Conservation (phyloP, 768 basidiomycete species). For the Gloeopeniophorella convolvens region DNA sequence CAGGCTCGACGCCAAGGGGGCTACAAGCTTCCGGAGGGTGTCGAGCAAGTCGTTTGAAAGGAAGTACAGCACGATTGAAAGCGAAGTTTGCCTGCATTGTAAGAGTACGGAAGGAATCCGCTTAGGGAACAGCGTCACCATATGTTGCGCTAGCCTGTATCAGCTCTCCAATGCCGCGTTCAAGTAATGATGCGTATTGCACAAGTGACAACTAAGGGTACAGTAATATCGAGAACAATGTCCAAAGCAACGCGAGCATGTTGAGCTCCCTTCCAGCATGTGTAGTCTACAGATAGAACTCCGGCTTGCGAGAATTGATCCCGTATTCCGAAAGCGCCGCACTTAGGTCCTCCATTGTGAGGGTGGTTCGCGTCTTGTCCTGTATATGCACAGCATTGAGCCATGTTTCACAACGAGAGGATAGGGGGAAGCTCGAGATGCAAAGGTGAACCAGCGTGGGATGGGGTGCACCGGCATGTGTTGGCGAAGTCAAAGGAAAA, state of each 20-base stretch:
- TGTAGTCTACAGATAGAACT: constrained; percentile 76
- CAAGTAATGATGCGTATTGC: constrained; percentile 3
- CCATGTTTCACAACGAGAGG: too few relatives aligned
- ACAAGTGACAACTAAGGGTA: constrained; percentile 15
- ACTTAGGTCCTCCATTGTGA: constrained; percentile 97
- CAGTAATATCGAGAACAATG: constrained; percentile 10
- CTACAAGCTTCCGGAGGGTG: constrained; percentile 55
- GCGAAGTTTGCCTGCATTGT: too few relatives aligned
- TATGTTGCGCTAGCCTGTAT: too few relatives aligned
- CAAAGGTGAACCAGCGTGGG: not conserved
- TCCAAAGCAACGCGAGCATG: not conserved
- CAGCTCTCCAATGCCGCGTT: not conserved
- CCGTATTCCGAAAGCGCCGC: constrained; percentile 94
- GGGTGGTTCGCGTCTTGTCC: constrained; percentile 88
- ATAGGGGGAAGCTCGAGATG: not conserved
- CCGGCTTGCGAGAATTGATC: constrained; percentile 88
- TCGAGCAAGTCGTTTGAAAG: constrained; percentile 42
- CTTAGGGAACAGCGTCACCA: too few relatives aligned
- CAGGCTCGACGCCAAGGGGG: constrained; percentile 64
- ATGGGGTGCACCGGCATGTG: not conserved
- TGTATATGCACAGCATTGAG: too few relatives aligned
- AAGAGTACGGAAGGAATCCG: too few relatives aligned
- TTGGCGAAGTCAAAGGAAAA: not conserved
- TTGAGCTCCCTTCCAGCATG: constrained; percentile 1
- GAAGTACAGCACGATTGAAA: not conserved